Evolutionary conservation across 768 basidiomycete species (phyloP).

Genomic region (Punctularia strigosozonata): DNA sequence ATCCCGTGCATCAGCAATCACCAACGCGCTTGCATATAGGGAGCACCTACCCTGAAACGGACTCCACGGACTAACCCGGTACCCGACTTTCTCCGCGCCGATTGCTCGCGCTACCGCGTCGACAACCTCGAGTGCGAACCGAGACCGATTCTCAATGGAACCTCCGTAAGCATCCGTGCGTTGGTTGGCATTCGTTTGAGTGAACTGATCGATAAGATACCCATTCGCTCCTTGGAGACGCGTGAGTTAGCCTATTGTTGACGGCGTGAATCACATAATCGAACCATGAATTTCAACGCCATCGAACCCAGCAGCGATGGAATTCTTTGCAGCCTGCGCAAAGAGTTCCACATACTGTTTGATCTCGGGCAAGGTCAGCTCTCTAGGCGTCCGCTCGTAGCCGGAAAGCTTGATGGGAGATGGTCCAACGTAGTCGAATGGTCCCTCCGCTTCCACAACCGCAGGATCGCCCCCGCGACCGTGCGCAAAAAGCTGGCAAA

Average conservation of each 20-base stretch:
- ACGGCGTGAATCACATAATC: too few relatives aligned
- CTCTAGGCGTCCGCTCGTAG: not conserved
- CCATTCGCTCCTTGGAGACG: constrained; percentile 21
- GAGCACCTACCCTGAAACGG: constrained; percentile 20
- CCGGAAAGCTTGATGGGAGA: not conserved
- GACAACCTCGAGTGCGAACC: constrained; percentile 45
- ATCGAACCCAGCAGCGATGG: constrained; percentile 26
- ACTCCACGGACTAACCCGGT: constrained; percentile 47
- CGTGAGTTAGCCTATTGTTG: too few relatives aligned
- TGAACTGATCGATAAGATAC: constrained; percentile 49
- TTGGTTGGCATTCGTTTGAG: constrained; percentile 42
- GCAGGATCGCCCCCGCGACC: not conserved
- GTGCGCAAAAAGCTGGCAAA: not conserved
- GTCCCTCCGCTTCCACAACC: not conserved
- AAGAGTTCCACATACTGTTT: constrained; percentile 8
- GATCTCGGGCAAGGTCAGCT: not conserved
- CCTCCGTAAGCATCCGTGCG: constrained; percentile 63
- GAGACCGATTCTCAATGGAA: constrained; percentile 42
- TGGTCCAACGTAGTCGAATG: not conserved
- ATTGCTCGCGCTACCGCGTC: constrained; percentile 38
- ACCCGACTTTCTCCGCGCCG: constrained; percentile 39
- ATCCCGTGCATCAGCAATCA: not conserved
- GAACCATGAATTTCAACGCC: constrained; percentile 21
- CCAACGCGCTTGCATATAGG: too few relatives aligned
- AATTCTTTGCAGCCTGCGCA: constrained; percentile 19